Conservation (phyloP, 2,329 filamentous ascomycete genomes). For the Aspergillus pseudonomiae region DNA sequence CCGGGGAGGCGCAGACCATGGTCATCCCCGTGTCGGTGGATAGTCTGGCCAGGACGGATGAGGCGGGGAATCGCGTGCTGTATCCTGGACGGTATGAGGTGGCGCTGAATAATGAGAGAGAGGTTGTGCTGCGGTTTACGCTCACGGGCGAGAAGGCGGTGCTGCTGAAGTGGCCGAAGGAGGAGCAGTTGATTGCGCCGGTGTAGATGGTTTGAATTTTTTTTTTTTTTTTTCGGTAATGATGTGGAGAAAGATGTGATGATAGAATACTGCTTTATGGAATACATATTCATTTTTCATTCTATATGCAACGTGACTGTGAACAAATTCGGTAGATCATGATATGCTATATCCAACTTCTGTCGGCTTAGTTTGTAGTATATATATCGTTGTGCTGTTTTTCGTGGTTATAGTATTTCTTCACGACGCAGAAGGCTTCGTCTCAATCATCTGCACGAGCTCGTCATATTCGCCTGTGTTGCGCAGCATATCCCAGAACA, state of each 20-base stretch:
- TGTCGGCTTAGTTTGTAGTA: no score
- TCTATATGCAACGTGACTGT: neutral
- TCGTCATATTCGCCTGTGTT: slow-evolving; percentile 33
- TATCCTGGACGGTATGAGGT: slow-evolving; percentile 48
- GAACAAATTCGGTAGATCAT: no score
- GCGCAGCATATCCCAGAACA: slow-evolving; percentile 31
- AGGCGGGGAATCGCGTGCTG: slow-evolving; percentile 41
- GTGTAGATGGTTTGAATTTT: no score
- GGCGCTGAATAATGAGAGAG: slow-evolving; percentile 45
- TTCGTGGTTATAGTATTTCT: neutral
- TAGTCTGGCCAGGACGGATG: slow-evolving; percentile 41
- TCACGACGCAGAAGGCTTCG: neutral
- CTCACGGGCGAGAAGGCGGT: slow-evolving; percentile 37
- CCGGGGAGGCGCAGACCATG: slow-evolving; percentile 29
- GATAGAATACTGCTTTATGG: neutral
- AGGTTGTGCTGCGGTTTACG: slow-evolving; percentile 34
- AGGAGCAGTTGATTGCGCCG: slow-evolving; percentile 17
- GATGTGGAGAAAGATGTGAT: neutral
- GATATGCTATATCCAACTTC: no score
- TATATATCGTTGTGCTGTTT: neutral
- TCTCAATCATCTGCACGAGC: slow-evolving; percentile 23
- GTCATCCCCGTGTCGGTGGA: slow-evolving; percentile 43
- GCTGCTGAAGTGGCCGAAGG: slow-evolving; percentile 40
- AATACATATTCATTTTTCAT: neutral
- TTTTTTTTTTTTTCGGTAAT: neutral